Conservation (phyloP, 768 basidiomycete genomes). For the Rickenella mellea region DNA sequence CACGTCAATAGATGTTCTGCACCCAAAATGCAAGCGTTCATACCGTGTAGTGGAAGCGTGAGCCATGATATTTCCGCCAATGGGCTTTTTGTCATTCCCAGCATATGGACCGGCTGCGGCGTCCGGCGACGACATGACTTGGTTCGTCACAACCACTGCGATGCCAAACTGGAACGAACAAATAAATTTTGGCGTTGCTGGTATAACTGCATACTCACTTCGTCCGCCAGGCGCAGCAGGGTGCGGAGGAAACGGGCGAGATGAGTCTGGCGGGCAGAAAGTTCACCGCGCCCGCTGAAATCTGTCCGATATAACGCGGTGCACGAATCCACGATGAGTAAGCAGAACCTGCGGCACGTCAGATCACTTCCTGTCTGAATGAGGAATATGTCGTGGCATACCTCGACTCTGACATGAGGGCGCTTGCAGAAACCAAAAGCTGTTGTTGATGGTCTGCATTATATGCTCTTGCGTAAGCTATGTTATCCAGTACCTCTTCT, state of each 20-base stretch:
- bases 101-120: constrained; percentile 83
- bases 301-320: constrained; percentile 94
- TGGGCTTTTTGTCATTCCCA: constrained; percentile 93
- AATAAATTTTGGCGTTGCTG: constrained; percentile 4
- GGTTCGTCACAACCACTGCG: constrained; percentile 94
- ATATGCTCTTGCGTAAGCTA: constrained; percentile 96
- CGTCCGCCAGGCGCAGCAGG: constrained; percentile 88
- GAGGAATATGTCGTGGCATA: constrained; percentile 18
- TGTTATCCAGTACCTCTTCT: constrained; percentile 96
- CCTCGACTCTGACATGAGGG: constrained; percentile 99
- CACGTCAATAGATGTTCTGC: not conserved
- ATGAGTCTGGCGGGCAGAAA: constrained; percentile 92
- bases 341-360: constrained; percentile 63
- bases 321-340: constrained; percentile 93
- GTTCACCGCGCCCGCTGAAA: constrained; percentile 89
- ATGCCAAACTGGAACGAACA: constrained; percentile 70
- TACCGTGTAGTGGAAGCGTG: constrained; percentile 97
- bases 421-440: constrained; percentile 84
- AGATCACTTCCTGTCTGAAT: constrained; percentile 1
- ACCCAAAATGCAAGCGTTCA: constrained; percentile 9
- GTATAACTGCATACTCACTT: constrained; percentile 41
- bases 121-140: constrained; percentile 99
- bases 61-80: constrained; percentile 98
- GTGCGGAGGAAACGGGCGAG: constrained; percentile 92
- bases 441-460: constrained; percentile 96